Evolutionary conservation across 2,329 filamentous ascomycete species (phyloP).

Genomic region (Colletotrichum tropicale): DNA sequence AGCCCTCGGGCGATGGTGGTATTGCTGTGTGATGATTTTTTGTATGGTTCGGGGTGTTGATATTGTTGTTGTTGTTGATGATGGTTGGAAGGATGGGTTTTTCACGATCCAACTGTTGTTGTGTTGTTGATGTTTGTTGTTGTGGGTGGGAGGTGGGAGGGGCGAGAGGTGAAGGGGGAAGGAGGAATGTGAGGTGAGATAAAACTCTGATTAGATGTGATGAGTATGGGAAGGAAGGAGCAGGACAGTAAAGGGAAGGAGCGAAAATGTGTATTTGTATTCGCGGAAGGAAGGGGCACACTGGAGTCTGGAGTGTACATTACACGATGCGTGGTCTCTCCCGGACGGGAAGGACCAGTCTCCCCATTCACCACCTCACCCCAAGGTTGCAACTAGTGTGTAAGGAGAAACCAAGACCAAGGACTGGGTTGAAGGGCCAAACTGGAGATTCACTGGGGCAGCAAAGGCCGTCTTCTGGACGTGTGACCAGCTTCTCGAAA

Average conservation of each 20-base stretch:
- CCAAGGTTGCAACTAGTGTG: neutral
- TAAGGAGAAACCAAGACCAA: neutral
- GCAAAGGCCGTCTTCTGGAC: neutral
- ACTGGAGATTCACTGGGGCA: neutral
- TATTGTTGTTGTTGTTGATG: neutral
- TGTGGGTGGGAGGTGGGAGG: neutral
- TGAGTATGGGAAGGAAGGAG: neutral
- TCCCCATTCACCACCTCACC: neutral
- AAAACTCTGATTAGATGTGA: conserved; percentile 3
- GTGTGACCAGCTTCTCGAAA: conserved; percentile 1
- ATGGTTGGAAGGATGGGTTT: neutral
- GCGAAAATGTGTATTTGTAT: neutral
- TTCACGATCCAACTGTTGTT: neutral
- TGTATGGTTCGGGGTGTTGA: neutral
- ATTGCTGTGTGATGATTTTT: neutral
- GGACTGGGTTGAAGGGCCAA: neutral
- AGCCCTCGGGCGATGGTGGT: neutral
- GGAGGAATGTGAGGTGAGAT: neutral
- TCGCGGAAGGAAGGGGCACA: neutral
- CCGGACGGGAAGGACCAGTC: neutral
- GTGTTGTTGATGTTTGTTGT: neutral
- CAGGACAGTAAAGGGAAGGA: neutral
- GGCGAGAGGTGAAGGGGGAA: neutral
- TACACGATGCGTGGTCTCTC: neutral
- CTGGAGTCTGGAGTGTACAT: neutral